Conservation (phyloP, 345 rosid species). For the Diplotaxis tenuifolia region DNA sequence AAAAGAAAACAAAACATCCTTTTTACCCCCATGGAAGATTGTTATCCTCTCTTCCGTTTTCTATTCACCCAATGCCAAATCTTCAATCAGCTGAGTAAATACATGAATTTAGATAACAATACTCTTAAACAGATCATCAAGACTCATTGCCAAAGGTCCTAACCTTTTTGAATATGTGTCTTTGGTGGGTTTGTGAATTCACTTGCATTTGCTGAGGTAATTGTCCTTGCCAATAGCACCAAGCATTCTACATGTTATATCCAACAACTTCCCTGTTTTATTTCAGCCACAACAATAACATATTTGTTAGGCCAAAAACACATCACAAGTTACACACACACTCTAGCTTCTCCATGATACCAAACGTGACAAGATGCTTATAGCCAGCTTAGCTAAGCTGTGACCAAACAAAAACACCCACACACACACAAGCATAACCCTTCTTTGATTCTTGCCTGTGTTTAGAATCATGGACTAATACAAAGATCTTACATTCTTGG, state of each 20-base stretch:
- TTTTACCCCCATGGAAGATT: constrained; percentile 19
- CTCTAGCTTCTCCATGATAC: constrained; percentile 22
- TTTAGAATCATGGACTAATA: neutral
- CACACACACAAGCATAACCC: neutral
- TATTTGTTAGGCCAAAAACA: constrained; percentile 17
- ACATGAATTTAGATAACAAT: neutral
- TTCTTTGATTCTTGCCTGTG: constrained; percentile 17
- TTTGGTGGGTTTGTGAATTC: constrained; percentile 24
- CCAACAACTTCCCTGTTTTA: constrained; percentile 64
- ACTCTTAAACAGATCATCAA: neutral
- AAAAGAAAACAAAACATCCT: constrained; percentile 10
- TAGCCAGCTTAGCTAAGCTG: constrained; percentile 10
- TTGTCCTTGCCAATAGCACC: constrained; percentile 58
- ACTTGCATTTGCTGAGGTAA: constrained; percentile 48
- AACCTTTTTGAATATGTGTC: constrained; percentile 32
- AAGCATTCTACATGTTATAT: constrained; percentile 64
- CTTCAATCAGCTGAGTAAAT: constrained; percentile 7
- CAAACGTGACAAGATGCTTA: constrained; percentile 28
- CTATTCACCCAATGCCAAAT: constrained; percentile 28
- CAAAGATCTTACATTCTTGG: neutral
- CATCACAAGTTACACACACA: neutral
- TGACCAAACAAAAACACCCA: constrained; percentile 4
- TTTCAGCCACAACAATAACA: constrained; percentile 23
- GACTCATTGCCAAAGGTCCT: neutral
- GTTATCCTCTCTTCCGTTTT: constrained; percentile 4